phyloP scores from a whole-genome alignment of 1,284 basidiomycete species.

The Anthracocystis walkeri region DNA sequence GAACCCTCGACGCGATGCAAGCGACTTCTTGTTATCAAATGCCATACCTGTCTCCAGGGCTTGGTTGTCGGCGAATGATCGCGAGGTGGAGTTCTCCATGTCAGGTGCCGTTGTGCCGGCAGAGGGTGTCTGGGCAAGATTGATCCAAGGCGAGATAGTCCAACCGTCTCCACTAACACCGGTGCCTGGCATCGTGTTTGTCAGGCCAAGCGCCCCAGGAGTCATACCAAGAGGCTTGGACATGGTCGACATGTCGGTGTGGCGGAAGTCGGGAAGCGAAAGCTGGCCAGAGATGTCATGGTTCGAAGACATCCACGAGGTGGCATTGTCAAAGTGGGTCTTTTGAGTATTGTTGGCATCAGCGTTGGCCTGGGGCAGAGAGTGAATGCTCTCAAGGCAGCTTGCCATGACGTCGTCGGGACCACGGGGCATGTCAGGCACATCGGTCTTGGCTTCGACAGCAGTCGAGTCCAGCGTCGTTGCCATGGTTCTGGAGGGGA shows the following conservation, averaged over 20 bases:
- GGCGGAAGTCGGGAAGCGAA: conserved; percentile 28
- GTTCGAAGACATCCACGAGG: conserved; percentile 31
- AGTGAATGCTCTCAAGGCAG: conserved; percentile 48
- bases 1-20: conserved; percentile 48
- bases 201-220: conserved; percentile 35
- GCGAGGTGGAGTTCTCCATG: conserved; percentile 8
- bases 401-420: conserved; percentile 36
- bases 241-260: conserved; percentile 22
- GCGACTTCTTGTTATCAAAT: conserved; percentile 24
- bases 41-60: conserved; percentile 17
- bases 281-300: conserved; percentile 28
- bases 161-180: conserved; percentile 39
- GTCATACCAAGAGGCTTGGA: conserved; percentile 38
- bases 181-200: conserved; percentile 16
- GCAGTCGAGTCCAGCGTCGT: not conserved
- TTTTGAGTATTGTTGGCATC: not conserved
- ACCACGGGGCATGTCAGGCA: conserved; percentile 1
- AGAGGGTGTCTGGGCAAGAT: conserved; percentile 29
- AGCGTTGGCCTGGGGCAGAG: conserved; percentile 20
- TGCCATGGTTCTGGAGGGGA: conserved; percentile 18
- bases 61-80: conserved; percentile 11
- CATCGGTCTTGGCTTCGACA: not conserved
- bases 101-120: conserved; percentile 14
- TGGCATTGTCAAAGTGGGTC: conserved; percentile 17
- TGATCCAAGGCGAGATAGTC: conserved; percentile 55